Evolutionary conservation across 306 rosid species (phyloP).

Genomic region (Heteromeles arbutifolia): DNA sequence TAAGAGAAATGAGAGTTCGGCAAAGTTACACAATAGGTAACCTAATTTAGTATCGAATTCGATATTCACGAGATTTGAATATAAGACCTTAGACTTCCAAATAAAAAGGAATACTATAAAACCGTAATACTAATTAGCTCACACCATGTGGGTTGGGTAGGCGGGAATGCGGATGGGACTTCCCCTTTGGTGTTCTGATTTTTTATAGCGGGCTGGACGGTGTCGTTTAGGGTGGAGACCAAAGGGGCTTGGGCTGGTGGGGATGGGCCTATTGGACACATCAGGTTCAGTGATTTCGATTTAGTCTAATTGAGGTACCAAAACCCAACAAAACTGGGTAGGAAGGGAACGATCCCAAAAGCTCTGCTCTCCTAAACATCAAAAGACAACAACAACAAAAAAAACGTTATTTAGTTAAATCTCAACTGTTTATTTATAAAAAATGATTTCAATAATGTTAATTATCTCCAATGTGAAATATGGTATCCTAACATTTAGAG

Average conservation of each 20-base stretch:
- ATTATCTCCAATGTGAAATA: too few relatives aligned
- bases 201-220: not conserved
- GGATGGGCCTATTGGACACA: too few relatives aligned
- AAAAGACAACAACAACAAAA: too few relatives aligned
- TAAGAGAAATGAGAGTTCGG: accelerated
- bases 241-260: not conserved
- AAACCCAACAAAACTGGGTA: not conserved
- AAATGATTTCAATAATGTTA: too few relatives aligned
- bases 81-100: accelerated
- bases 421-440: too few relatives aligned
- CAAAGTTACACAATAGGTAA: accelerated
- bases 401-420: too few relatives aligned
- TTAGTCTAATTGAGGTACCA: not conserved
- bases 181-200: not conserved
- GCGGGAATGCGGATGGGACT: not conserved
- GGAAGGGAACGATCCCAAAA: too few relatives aligned
- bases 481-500: too few relatives aligned
- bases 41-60: accelerated
- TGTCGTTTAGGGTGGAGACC: not conserved
- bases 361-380: too few relatives aligned
- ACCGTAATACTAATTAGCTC: accelerated
- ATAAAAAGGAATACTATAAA: accelerated
- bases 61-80: accelerated
- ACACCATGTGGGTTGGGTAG: not conserved
- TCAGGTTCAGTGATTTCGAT: too few relatives aligned